Base-by-base conservation (phyloP, 306 rosid genomes). In the Acacia acuminata region DNA sequence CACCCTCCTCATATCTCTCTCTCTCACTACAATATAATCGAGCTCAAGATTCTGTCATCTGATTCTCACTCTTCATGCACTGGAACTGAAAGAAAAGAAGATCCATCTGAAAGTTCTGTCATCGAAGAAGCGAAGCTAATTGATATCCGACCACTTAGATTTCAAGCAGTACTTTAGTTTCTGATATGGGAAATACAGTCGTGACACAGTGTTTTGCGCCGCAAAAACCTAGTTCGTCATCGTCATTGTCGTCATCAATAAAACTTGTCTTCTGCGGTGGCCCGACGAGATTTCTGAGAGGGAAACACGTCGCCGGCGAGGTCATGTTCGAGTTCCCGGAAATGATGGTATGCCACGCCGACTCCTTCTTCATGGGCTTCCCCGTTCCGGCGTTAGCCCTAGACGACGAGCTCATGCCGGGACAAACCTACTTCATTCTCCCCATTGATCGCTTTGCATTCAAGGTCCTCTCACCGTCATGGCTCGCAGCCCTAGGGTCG, bases 251-350 rank as follows among this genome's bases (percentile, higher is more conserved):
- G 8, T 40, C 82, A 3, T 75, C 60, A 0, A 90, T 90, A 60
- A 96, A 90, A 34, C 81, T 96, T 1, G 73, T 96, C 34, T 93
- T 92, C 16, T 79, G 86, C 85, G 87, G 90, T 67, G 96, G 98
- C 13, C 80, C 80, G 13, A 48, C 92, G 5, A 86, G 90, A 79
- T 25, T 86, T 24, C 77, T 93, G 0, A 76, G 47, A 2, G 91
- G 94, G 1, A 89, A 74, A 12, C 93, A 91, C 84, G 45, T 90
- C 27, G 99, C 98, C 7, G 97, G 99, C 1, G 99, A 93, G 82
- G 90, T 96, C 84, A 91, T 93, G 99, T 85, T 92, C 40, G 97
- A 96, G 82, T 91, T 86, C 53, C 99, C 99, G 0, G 97, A 96
- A 43, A 88, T 63, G 76, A 91, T 96, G 87, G 89, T 96, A 2